Evolutionary conservation across 2,329 filamentous ascomycete species (phyloP).

Genomic region (Nectriaceae sp.): DNA sequence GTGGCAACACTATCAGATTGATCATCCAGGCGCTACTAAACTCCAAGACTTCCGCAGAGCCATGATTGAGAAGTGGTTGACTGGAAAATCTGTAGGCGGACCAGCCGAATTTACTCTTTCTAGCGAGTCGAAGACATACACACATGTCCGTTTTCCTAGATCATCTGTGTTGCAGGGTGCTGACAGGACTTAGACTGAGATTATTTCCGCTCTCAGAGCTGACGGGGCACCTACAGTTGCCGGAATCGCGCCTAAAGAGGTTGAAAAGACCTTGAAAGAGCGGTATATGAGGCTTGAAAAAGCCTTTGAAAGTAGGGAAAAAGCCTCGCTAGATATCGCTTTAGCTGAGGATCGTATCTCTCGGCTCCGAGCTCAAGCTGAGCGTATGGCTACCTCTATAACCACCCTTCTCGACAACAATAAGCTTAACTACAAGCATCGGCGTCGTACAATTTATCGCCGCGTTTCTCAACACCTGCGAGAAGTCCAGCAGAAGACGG

Average conservation of each 20-base stretch:
- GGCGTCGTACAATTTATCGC: conserved; percentile 24
- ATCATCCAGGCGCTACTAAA: no score
- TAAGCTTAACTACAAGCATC: background rate
- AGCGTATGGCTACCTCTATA: conserved; percentile 8
- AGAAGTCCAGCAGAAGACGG: conserved; percentile 7
- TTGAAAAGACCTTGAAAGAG: conserved; percentile 16
- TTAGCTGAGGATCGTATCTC: conserved; percentile 6
- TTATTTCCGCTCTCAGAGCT: conserved; percentile 21
- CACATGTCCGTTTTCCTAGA: conserved; percentile 15
- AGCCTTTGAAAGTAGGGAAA: conserved; percentile 7
- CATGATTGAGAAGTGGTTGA: no score
- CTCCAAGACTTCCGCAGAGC: no score
- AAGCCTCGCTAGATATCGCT: conserved; percentile 1
- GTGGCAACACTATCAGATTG: no score
- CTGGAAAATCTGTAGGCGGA: no score
- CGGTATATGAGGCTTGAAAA: conserved; percentile 20
- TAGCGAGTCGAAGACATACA: conserved; percentile 12
- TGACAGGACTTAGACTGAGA: conserved; percentile 8
- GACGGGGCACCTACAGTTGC: conserved; percentile 19
- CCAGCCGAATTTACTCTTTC: no score
- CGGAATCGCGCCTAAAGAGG: conserved; percentile 18
- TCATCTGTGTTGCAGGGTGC: no score
- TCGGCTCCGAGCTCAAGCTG: conserved; percentile 15
- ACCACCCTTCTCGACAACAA: conserved; percentile 8
- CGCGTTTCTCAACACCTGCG: conserved; percentile 29